Evolutionary conservation across 2,329 filamentous ascomycete species (phyloP), one percentile per base, ranked within the genome.

Genomic region (Akanthomyces muscarius): DNA sequence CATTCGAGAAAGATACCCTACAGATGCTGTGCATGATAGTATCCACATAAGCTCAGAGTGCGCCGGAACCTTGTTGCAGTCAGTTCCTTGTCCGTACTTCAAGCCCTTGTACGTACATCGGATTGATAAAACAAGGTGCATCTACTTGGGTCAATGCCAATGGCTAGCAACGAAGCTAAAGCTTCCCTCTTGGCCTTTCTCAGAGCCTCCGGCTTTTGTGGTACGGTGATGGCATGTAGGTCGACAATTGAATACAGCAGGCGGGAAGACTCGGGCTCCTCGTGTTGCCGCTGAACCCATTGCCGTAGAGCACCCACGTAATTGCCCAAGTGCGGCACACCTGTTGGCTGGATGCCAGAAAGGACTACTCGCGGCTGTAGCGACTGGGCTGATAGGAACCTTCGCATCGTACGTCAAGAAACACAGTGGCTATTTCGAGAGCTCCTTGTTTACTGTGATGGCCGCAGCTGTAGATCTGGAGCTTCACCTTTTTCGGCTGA

Each of bases 31-130:
- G 68, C 93, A 97, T 72, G 91, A 94, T 65, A 99, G 78, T 71
- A 98, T 92, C 95, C 95, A 99, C 90, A 97, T 96, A 66, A 99
- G 82, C 75, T 98, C 93, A 4, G 90, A 80, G 77, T 98, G 95
- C 53, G 88, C 87, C 21, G 87, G 81, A 2, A 93, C 87, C 86
- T 91, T 53, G 5, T 30, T 28, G 4, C 2, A 47, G 33, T 48
- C 50, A 57, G 57, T 48, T 33, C 13, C 60, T 36, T 36, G 23
- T 52, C 13, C 18, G 30, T 45, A 48, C 3, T 44, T 28, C 42
- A 36, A 1, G 25, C 11, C 14, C 5, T 1, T 14, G 44, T 30
- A 75, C 85, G 67, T 72, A 94, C 90, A 61, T 85, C 81, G 62
- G 88, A 91, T 76, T 97, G 93, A 71, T 89, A 88, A 74, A 98